Percentiles rank a stretch among this genome's conserved stretches.
Conservation (phyloP, 805 yeast species). For the Zygotorulaspora florentina region DNA sequence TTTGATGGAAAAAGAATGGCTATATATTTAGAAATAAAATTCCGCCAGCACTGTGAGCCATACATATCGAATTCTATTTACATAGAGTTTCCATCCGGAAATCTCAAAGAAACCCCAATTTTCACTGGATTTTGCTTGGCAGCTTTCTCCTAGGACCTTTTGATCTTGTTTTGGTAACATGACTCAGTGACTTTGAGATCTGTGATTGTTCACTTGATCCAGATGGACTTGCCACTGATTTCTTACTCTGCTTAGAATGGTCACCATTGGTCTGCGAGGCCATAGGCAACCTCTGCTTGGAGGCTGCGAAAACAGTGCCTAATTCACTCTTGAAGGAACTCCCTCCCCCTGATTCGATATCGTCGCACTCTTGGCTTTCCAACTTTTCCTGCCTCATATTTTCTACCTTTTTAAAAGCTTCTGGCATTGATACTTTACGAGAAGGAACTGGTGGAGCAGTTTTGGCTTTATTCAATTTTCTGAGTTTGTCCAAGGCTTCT, state of each 20-base stretch:
- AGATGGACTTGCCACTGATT: not conserved
- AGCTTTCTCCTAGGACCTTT: slow-evolving; percentile 39
- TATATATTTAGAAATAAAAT: too few relatives aligned
- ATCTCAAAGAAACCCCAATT: too few relatives aligned
- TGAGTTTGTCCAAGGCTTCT: slow-evolving; percentile 18
- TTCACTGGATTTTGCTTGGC: slow-evolving; percentile 23
- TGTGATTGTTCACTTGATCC: not conserved
- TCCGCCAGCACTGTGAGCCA: too few relatives aligned
- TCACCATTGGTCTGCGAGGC: not conserved
- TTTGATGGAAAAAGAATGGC: too few relatives aligned
- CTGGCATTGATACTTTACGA: slow-evolving; percentile 31
- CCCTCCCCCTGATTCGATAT: not conserved
- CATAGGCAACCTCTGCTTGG: slow-evolving; percentile 1
- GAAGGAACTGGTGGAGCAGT: slow-evolving; percentile 26
- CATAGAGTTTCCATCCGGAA: too few relatives aligned
- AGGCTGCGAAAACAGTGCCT: slow-evolving; percentile 16
- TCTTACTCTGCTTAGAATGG: not conserved
- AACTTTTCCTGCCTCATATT: slow-evolving; percentile 9
- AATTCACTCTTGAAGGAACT: slow-evolving; percentile 9
- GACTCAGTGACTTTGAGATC: slow-evolving; percentile 17
- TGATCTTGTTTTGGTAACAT: slow-evolving; percentile 34
- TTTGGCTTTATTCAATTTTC: slow-evolving; percentile 11
- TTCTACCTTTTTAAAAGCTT: slow-evolving; percentile 25
- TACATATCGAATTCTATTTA: too few relatives aligned
- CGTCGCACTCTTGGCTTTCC: not conserved